Conservation (phyloP, 2,329 filamentous ascomycete species). For the Dactylellina drechsleri region DNA sequence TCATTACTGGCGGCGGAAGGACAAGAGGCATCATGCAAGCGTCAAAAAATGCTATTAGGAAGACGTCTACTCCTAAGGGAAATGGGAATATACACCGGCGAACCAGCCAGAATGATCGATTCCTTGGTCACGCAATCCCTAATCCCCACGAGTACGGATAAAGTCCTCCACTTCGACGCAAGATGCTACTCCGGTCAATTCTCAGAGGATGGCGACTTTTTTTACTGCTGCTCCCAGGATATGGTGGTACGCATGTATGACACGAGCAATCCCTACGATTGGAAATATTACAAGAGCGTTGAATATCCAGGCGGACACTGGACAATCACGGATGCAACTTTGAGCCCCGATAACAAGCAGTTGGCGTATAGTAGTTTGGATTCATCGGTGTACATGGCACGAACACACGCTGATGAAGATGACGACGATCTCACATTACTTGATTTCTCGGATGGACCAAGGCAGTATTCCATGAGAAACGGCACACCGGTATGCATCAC, state of each 20-base stretch:
- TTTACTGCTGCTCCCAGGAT: constrained; percentile 90
- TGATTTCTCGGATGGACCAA: constrained; percentile 57
- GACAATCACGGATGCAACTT: constrained; percentile 92
- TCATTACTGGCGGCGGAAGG: constrained; percentile 62
- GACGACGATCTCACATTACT: constrained; percentile 60
- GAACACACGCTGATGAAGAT: constrained; percentile 75
- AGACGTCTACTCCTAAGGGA: constrained; percentile 80
- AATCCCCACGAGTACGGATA: constrained; percentile 68
- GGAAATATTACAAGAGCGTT: constrained; percentile 94
- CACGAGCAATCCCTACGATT: constrained; percentile 92
- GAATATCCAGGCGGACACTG: constrained; percentile 86
- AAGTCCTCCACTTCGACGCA: constrained; percentile 85
- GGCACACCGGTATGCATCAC: constrained; percentile 63
- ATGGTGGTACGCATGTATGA: constrained; percentile 98
- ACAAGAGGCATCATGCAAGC: constrained; percentile 65
- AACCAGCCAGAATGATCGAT: constrained; percentile 66
- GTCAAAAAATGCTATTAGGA: constrained; percentile 70
- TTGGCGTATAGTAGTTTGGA: constrained; percentile 91
- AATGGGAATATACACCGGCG: constrained; percentile 73
- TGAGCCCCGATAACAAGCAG: constrained; percentile 91
- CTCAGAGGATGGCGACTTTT: constrained; percentile 96
- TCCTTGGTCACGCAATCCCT: constrained; percentile 39
- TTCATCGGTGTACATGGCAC: constrained; percentile 82
- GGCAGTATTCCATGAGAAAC: constrained; percentile 55
- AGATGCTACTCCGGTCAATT: constrained; percentile 96